Evolutionary conservation across 495 filamentous ascomycete genomes (phyloP).

Genomic region (Penicillium maclennaniae): DNA sequence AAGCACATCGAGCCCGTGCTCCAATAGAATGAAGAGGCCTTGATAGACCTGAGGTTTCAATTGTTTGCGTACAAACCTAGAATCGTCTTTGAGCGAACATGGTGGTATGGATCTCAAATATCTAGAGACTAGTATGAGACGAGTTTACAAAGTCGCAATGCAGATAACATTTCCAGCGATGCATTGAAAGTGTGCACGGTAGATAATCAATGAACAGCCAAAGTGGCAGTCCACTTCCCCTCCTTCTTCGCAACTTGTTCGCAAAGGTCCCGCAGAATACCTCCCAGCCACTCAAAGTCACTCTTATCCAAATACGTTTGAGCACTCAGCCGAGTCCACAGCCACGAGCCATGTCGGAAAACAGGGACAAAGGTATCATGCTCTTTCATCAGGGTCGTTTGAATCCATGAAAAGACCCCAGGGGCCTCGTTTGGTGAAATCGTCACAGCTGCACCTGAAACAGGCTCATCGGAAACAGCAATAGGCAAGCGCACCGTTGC

Average conservation of each 20-base stretch:
- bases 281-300: constrained; percentile 72
- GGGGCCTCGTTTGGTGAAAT: constrained; percentile 32
- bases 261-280: constrained; percentile 58
- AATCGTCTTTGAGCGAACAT: background rate
- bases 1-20: background rate
- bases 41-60: background rate
- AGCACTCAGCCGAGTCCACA: constrained; percentile 71
- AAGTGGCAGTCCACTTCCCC: constrained; percentile 11
- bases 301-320: constrained; percentile 74
- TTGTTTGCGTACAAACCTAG: background rate
- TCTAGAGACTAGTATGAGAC: background rate
- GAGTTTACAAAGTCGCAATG: background rate
- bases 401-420: constrained; percentile 53
- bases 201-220: too few relatives aligned
- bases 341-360: constrained; percentile 51
- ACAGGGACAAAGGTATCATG: constrained; percentile 68
- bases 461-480: constrained; percentile 20
- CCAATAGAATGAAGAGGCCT: background rate
- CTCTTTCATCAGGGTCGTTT: constrained; percentile 50
- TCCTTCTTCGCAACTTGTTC: constrained; percentile 55
- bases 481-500: constrained; percentile 75
- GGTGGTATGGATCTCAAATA: background rate
- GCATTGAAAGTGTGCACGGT: background rate
- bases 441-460: constrained; percentile 12
- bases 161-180: background rate